Evolutionary conservation across 805 yeast species (phyloP).

Genomic region (Kuraishia molischiana): DNA sequence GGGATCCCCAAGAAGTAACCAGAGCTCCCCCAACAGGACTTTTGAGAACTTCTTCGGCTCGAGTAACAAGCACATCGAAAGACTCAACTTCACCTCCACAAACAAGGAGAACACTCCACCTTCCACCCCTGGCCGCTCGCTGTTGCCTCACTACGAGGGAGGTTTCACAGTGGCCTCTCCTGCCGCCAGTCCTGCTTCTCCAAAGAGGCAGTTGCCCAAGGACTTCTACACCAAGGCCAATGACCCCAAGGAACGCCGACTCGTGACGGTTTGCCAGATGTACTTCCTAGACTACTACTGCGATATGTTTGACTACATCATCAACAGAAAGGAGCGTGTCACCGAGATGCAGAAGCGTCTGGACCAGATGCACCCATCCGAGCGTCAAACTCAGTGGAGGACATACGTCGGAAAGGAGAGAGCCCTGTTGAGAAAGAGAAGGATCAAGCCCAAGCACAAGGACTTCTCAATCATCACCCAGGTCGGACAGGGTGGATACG

Average conservation of each 20-base stretch:
- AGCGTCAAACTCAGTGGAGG: slow-evolving; percentile 56
- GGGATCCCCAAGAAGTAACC: slow-evolving; percentile 1
- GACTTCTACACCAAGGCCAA: slow-evolving; percentile 53
- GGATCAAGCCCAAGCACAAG: slow-evolving; percentile 86
- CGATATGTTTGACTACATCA: slow-evolving; percentile 89
- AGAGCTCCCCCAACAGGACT: neutral
- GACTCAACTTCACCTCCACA: slow-evolving; percentile 30
- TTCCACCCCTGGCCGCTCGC: slow-evolving; percentile 15
- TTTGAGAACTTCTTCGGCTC: slow-evolving; percentile 10
- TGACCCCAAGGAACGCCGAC: slow-evolving; percentile 68
- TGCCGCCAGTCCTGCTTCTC: slow-evolving; percentile 8
- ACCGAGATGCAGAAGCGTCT: slow-evolving; percentile 55
- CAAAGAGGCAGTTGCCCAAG: slow-evolving; percentile 15
- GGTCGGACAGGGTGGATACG: slow-evolving; percentile 99
- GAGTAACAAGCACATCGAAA: slow-evolving; percentile 16
- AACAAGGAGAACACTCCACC: slow-evolving; percentile 32
- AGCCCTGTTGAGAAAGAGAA: slow-evolving; percentile 73
- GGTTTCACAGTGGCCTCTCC: slow-evolving; percentile 13
- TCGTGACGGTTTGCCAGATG: slow-evolving; percentile 87
- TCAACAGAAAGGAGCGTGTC: slow-evolving; percentile 77
- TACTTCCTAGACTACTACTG: slow-evolving; percentile 93
- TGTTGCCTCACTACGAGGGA: slow-evolving; percentile 7
- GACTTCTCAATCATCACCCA: slow-evolving; percentile 96
- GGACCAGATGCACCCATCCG: slow-evolving; percentile 19
- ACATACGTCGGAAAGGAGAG: slow-evolving; percentile 79